Percentiles rank a stretch among this genome's conserved stretches.
Conservation (phyloP, 768 basidiomycete species). For the Amylocystis lapponica region DNA sequence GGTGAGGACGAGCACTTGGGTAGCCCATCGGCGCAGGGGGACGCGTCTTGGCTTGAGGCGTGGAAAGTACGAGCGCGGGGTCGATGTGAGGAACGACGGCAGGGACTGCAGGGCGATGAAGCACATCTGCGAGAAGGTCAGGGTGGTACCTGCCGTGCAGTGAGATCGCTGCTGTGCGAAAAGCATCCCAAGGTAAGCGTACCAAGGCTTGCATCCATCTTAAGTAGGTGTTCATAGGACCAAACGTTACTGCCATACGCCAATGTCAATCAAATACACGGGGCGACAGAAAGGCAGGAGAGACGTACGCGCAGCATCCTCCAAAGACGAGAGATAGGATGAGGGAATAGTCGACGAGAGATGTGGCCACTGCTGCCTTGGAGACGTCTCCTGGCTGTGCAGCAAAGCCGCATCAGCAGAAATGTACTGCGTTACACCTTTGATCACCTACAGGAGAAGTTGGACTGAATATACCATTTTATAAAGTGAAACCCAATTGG, state of each 20-base stretch:
- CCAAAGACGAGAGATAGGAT: constrained; percentile 66
- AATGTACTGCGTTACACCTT: no score
- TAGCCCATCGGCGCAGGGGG: constrained; percentile 59
- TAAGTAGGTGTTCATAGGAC: constrained; percentile 70
- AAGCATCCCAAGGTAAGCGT: no score
- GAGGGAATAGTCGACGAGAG: constrained; percentile 31
- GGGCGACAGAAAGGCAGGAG: constrained; percentile 3
- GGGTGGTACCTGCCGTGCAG: constrained; percentile 53
- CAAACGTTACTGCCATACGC: constrained; percentile 56
- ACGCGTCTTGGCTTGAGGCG: constrained; percentile 61
- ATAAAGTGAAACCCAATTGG: no score
- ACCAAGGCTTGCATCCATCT: constrained; percentile 66
- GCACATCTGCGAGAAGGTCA: constrained; percentile 81
- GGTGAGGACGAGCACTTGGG: constrained; percentile 66
- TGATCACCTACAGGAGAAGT: no score
- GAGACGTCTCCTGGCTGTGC: no score
- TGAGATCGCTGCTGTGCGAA: constrained; percentile 5
- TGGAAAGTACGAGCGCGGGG: constrained; percentile 30
- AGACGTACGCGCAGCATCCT: constrained; percentile 76
- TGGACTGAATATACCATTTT: no score
- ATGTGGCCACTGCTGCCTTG: constrained; percentile 19
- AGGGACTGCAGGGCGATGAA: constrained; percentile 69
- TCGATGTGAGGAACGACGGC: constrained; percentile 50
- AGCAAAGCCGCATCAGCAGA: no score
- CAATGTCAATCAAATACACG: neutral